Base-by-base conservation (phyloP, 2,329 filamentous ascomycete species). In the Beauveria rudraprayagi region DNA sequence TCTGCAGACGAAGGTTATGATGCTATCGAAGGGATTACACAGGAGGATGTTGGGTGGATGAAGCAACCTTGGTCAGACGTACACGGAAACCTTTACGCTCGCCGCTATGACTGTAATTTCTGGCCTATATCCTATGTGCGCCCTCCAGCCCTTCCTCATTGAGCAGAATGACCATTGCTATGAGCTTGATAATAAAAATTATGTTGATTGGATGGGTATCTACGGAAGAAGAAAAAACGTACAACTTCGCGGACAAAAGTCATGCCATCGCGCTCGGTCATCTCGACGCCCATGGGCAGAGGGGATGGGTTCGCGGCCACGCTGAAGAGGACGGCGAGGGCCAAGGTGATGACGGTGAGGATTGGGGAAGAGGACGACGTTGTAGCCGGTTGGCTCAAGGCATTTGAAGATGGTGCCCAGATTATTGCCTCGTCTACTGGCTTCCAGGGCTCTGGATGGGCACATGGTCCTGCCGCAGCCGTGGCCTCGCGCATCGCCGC, bases 391-490 rank as follows among this genome's bases (percentile, higher is more conserved):
- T 43, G 16, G 40, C 40, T 43, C 17, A 37, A 60, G 44, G 62
- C 62, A 17, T 17, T 50, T 6, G 17, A 44, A 24, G 60, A 60
- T 44, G 48, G 52, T 19, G 55, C 60, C 24, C n/a, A 60, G 6
- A 57, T 63, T n/a, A 62, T 63, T 40, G 41, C 48, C 24, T 60
- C 56, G 17, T 63, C 62, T 6, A n/a, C 26, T 16, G 47, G 56
- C 19, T 24, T 60, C 19, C 14, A 17, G 28, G 50, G 50, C 50
- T 7, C 19, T 10, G 40, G 11, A 30, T 52, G 30, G 50, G 28
- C 50, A 22, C 11, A 60, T 7, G 22, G 37, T 7, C 51, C 43
- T 3, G 16, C 41, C 6, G 37, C 62, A 4, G 17, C 22, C 4
- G 50, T 60, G 3, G 56, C 47, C 16, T 34, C 60, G 16, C 43